phyloP scores from a whole-genome alignment of 805 yeast species.

The Osmozyma mogii region DNA sequence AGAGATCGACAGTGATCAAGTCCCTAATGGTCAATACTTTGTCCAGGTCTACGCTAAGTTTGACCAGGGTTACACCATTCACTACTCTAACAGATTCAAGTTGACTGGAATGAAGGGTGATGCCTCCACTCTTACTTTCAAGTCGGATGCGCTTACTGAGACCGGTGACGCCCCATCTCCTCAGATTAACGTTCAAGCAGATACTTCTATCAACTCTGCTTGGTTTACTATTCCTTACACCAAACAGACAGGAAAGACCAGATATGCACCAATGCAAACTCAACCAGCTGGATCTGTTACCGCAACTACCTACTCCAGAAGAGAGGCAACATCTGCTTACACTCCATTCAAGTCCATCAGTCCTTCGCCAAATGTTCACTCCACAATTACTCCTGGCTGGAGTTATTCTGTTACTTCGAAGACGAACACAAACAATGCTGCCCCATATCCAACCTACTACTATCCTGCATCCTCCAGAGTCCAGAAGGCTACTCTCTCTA shows the following conservation, averaged over 20 bases:
- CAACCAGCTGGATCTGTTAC: slow-evolving; percentile 77
- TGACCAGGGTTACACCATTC: slow-evolving; percentile 43
- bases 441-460: slow-evolving; percentile 58
- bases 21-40: slow-evolving; percentile 61
- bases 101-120: slow-evolving; percentile 71
- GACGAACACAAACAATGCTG: slow-evolving; percentile 64
- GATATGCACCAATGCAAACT: slow-evolving; percentile 88
- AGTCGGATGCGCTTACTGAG: slow-evolving; percentile 20
- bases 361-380: slow-evolving; percentile 35
- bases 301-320: slow-evolving; percentile 54
- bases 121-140: slow-evolving; percentile 34
- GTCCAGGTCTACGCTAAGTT: slow-evolving; percentile 57
- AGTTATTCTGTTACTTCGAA: slow-evolving; percentile 56
- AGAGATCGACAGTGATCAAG: slow-evolving; percentile 32
- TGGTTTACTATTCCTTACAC: slow-evolving; percentile 70
- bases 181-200: slow-evolving; percentile 27
- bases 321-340: slow-evolving; percentile 61
- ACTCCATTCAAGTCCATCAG: slow-evolving; percentile 42
- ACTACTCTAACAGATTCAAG: slow-evolving; percentile 59
- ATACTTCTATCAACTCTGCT: slow-evolving; percentile 19
- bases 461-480: slow-evolving; percentile 55
- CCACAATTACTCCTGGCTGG: slow-evolving; percentile 87
- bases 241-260: slow-evolving; percentile 65
- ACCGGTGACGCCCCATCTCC: slow-evolving; percentile 36
- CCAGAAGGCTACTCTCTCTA: slow-evolving; percentile 27